phyloP scores from a whole-genome alignment of 1,139 yeast species.

The Yarrowia galli region DNA sequence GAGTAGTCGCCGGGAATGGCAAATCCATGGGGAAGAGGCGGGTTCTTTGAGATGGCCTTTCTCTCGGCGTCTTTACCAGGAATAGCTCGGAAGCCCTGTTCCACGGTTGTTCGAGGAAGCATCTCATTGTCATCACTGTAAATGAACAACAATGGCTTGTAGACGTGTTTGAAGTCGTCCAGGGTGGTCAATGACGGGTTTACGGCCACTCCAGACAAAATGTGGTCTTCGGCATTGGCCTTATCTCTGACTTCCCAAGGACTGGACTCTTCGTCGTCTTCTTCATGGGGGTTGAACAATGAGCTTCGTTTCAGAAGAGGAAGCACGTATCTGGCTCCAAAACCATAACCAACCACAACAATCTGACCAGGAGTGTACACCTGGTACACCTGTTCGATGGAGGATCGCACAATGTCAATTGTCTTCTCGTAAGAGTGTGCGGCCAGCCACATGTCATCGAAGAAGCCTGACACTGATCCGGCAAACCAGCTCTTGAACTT shows the following conservation, averaged over 20 bases:
- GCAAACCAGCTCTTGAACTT: slow-evolving; percentile 50
- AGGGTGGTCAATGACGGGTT: slow-evolving; percentile 52
- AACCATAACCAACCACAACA: slow-evolving; percentile 53
- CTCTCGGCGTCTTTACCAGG: slow-evolving; percentile 35
- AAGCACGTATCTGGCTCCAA: slow-evolving; percentile 53
- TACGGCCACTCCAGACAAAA: slow-evolving; percentile 50
- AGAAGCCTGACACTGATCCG: slow-evolving; percentile 50
- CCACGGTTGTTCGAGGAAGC: slow-evolving; percentile 45
- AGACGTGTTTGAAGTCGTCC: slow-evolving; percentile 47
- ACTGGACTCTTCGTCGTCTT: slow-evolving; percentile 45
- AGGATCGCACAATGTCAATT: slow-evolving; percentile 47
- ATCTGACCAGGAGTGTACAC: slow-evolving; percentile 50
- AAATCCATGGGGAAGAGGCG: slow-evolving; percentile 53
- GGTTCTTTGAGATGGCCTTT: slow-evolving; percentile 38
- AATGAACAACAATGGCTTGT: slow-evolving; percentile 50
- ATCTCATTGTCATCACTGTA: slow-evolving; percentile 50
- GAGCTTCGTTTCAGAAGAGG: slow-evolving; percentile 44
- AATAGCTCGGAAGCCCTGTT: slow-evolving; percentile 42
- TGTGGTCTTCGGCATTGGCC: slow-evolving; percentile 44
- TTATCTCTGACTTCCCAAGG: slow-evolving; percentile 40
- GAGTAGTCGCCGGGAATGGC: slow-evolving; percentile 55
- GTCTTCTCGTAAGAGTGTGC: slow-evolving; percentile 51
- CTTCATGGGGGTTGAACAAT: slow-evolving; percentile 39
- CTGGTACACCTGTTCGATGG: slow-evolving; percentile 50
- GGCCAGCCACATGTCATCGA: slow-evolving; percentile 55